Percentiles rank a stretch among this genome's conserved stretches.
phyloP scores from a whole-genome alignment of 306 rosid species.

The Fagus sylvatica region DNA sequence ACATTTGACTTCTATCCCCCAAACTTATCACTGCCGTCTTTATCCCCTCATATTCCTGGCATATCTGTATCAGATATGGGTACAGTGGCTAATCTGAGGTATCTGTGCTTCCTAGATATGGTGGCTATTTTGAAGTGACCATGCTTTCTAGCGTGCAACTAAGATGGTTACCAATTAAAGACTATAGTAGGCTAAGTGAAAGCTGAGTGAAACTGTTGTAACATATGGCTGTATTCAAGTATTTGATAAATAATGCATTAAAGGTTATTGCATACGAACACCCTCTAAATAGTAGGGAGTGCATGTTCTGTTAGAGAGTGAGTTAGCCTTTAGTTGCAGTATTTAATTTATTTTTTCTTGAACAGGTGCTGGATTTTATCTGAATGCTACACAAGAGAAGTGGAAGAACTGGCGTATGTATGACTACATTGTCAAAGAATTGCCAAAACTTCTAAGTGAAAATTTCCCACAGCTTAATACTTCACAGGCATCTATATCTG shows the following conservation, averaged over 20 bases:
- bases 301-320: neutral
- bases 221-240: no score
- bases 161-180: no score
- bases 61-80: no score
- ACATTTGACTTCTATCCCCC: no score
- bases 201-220: no score
- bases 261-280: neutral
- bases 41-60: no score
- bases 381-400: slow-evolving; percentile 93
- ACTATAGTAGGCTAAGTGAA: no score
- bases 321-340: neutral
- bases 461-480: slow-evolving; percentile 80
- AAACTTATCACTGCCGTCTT: no score
- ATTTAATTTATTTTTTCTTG: slow-evolving; percentile 6
- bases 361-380: slow-evolving; percentile 94
- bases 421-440: slow-evolving; percentile 87
- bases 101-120: no score
- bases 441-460: slow-evolving; percentile 72
- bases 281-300: neutral
- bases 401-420: slow-evolving; percentile 99
- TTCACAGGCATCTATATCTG: slow-evolving; percentile 77
- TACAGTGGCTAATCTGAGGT: no score
- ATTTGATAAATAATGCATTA: neutral
- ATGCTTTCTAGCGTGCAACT: no score
- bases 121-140: no score